phyloP scores from a whole-genome alignment of 2,329 filamentous ascomycete species.

The Claviceps fusiformis region DNA sequence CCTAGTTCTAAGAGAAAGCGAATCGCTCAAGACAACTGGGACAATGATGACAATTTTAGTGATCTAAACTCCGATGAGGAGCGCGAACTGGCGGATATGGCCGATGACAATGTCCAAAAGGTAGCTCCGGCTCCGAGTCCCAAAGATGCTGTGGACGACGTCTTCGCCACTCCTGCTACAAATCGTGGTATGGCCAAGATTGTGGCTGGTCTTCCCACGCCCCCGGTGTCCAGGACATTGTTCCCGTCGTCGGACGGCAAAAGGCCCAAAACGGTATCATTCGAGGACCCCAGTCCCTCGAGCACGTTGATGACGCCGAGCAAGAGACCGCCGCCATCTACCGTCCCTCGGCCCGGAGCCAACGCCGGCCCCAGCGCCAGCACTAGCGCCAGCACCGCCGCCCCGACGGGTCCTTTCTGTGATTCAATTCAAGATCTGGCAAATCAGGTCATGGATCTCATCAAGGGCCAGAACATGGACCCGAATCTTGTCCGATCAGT shows the following conservation, averaged over 20 bases:
- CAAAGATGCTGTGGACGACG: conserved; percentile 2
- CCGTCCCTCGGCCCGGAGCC: background rate
- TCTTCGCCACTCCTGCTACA: conserved; percentile 15
- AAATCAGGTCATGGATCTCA: conserved; percentile 34
- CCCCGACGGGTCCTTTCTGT: conserved; percentile 8
- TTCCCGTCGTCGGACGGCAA: conserved; percentile 19
- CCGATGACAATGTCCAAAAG: conserved; percentile 22
- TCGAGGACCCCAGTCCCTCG: conserved; percentile 11
- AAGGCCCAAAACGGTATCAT: conserved; percentile 20
- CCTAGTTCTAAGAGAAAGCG: conserved; percentile 17
- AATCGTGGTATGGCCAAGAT: conserved; percentile 11
- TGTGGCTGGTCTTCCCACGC: conserved; percentile 17
- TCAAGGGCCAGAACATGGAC: conserved; percentile 29
- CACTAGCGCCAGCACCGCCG: background rate
- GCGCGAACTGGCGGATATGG: conserved; percentile 20
- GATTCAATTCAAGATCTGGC: conserved; percentile 22
- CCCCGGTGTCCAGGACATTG: conserved; percentile 22
- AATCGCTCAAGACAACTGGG: conserved; percentile 11
- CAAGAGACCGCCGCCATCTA: background rate
- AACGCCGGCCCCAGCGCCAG: background rate
- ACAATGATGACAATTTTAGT: conserved; percentile 17
- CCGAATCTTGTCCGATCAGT: conserved; percentile 24
- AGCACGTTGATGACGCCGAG: background rate
- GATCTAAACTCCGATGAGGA: conserved; percentile 27
- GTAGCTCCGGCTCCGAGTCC: background rate